Evolutionary conservation across 2,329 filamentous ascomycete species (phyloP).

Genomic region (Venturia asperata): DNA sequence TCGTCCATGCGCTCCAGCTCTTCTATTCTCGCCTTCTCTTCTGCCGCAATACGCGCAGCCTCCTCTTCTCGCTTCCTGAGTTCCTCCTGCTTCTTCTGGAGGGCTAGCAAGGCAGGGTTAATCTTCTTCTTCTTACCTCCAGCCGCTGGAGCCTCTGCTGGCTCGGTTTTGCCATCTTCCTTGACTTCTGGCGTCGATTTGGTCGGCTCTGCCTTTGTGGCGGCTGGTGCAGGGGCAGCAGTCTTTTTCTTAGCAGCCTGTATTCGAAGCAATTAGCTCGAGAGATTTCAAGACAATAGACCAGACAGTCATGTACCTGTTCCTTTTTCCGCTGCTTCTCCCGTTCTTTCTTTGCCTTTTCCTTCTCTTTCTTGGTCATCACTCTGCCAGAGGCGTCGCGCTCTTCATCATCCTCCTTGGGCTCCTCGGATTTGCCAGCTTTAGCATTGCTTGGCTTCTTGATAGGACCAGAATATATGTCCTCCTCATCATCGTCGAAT

Average conservation of each 20-base stretch:
- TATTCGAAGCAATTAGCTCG: slow-evolving; percentile 23
- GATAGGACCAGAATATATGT: slow-evolving; percentile 71
- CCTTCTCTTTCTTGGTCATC: slow-evolving; percentile 97
- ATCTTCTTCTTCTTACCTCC: slow-evolving; percentile 85
- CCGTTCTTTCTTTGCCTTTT: slow-evolving; percentile 94
- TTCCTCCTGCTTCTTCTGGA: slow-evolving; percentile 80
- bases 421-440: slow-evolving; percentile 31
- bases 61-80: slow-evolving; percentile 61
- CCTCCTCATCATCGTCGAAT: slow-evolving; percentile 64
- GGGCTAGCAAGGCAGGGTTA: slow-evolving; percentile 60
- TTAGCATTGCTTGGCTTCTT: slow-evolving; percentile 59
- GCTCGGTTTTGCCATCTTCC: slow-evolving; percentile 32
- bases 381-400: slow-evolving; percentile 57
- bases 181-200: slow-evolving; percentile 37
- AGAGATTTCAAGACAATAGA: not conserved
- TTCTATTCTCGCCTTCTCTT: slow-evolving; percentile 58
- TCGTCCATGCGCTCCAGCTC: slow-evolving; percentile 57
- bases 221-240: slow-evolving; percentile 44
- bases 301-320: slow-evolving; percentile 54
- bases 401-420: slow-evolving; percentile 42
- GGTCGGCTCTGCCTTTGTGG: slow-evolving; percentile 37
- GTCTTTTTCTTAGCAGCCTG: slow-evolving; percentile 51
- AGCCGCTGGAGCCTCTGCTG: slow-evolving; percentile 28
- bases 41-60: slow-evolving; percentile 48
- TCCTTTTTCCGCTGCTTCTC: slow-evolving; percentile 99